Evolutionary conservation across 345 rosid genomes (phyloP).

Genomic region (Clausena lansium): DNA sequence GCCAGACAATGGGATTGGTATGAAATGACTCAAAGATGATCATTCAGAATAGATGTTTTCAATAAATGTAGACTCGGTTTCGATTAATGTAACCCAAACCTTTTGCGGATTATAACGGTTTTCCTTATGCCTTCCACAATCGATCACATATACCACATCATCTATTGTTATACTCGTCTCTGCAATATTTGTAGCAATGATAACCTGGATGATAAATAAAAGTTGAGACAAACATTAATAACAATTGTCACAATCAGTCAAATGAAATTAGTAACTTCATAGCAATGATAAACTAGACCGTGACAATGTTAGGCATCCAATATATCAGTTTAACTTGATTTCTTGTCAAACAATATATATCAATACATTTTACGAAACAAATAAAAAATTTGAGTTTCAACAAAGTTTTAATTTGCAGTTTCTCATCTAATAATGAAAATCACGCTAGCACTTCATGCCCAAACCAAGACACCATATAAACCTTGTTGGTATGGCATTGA

Average conservation of each 20-base stretch:
- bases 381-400: not conserved
- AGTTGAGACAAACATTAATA: not conserved
- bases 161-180: slow-evolving; percentile 94
- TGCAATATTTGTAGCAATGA: slow-evolving; percentile 84
- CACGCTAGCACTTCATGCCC: not conserved
- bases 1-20: too few species aligned
- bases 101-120: slow-evolving; percentile 86
- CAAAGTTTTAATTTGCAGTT: not conserved
- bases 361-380: not conserved
- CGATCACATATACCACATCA: slow-evolving; percentile 91
- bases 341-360: not conserved
- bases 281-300: not conserved
- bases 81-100: slow-evolving; percentile 39
- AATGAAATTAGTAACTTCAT: not conserved
- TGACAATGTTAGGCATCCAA: not conserved
- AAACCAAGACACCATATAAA: not conserved
- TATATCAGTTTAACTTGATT: not conserved
- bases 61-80: not conserved
- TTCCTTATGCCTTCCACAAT: slow-evolving; percentile 94
- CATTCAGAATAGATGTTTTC: not conserved
- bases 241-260: not conserved
- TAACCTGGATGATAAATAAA: slow-evolving; percentile 52
- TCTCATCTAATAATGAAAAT: not conserved
- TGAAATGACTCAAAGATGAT: not conserved
- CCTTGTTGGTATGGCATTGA: not conserved